These are phyloP conservation scores for Candida yuanshanica DNA, from an alignment of 805 yeast species.

Conservation along the genomic window DNA sequence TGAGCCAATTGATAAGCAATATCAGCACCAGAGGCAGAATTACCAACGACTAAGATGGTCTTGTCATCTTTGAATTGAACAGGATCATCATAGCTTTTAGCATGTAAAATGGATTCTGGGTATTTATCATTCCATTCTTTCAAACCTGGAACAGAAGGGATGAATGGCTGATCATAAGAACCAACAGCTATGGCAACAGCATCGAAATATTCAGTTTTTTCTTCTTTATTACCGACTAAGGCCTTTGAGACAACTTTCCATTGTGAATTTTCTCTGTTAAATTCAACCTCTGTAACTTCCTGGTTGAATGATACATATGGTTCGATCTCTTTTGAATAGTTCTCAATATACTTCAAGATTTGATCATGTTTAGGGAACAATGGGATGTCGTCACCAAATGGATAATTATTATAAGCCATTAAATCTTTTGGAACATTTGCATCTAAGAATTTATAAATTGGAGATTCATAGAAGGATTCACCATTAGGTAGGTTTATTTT, in stretches of 20 bases:
- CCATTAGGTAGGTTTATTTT: conserved; percentile 15
- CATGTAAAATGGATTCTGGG: conserved; percentile 49
- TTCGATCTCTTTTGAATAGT: conserved; percentile 44
- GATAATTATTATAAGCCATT: conserved; percentile 58
- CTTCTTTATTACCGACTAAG: conserved; percentile 17
- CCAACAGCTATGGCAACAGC: conserved; percentile 64
- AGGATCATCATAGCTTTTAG: conserved; percentile 48
- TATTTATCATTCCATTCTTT: conserved; percentile 36
- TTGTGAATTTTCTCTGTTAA: conserved; percentile 16
- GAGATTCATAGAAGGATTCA: conserved; percentile 38
- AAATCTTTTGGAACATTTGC: conserved; percentile 61
- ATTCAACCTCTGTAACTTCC: conserved; percentile 38
- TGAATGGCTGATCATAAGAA: conserved; percentile 53
- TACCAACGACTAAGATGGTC: conserved; percentile 63
- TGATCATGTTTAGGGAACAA: conserved; percentile 56
- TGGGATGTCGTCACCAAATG: conserved; percentile 42
- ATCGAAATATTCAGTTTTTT: conserved; percentile 38
- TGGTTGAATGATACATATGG: conserved; percentile 39
- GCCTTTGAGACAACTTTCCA: conserved; percentile 41
- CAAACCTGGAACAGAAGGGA: conserved; percentile 54
- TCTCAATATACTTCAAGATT: conserved; percentile 53
- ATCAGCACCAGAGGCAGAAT: conserved; percentile 74
- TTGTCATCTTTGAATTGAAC: conserved; percentile 33
- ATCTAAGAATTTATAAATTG: conserved; percentile 62
- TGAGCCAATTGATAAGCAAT: conserved; percentile 55